These are phyloP conservation scores for Kodamaea leandrae DNA, from an alignment of 805 yeast genomes.

Conservation along the genomic window DNA sequence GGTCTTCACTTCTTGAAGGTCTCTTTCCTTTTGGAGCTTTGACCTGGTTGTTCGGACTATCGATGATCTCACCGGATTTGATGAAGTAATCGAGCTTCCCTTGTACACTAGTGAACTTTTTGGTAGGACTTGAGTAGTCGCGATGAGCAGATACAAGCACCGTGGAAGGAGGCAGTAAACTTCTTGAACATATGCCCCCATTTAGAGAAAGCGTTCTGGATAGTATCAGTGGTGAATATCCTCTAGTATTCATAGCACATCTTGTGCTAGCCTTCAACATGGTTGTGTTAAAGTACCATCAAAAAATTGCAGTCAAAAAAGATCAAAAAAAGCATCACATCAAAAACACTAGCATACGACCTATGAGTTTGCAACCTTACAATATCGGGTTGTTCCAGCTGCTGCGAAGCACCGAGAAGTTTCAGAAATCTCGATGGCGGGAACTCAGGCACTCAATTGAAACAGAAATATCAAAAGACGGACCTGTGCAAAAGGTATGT, in stretches of 20 bases:
- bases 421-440: slow-evolving; percentile 23
- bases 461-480: slow-evolving; percentile 44
- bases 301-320: background rate
- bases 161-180: background rate
- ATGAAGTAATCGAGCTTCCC: slow-evolving; percentile 26
- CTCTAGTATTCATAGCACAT: background rate
- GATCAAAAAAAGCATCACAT: background rate
- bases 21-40: background rate
- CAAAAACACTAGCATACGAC: too few species aligned
- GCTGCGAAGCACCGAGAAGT: background rate
- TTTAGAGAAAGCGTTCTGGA: too few species aligned
- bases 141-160: slow-evolving; percentile 3
- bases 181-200: too few species aligned
- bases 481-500: slow-evolving; percentile 49
- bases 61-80: slow-evolving; percentile 27
- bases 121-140: background rate
- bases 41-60: slow-evolving; percentile 12
- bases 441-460: slow-evolving; percentile 15
- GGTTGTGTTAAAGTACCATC: too few species aligned
- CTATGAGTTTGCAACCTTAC: slow-evolving; percentile 5
- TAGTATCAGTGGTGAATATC: too few species aligned
- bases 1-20: background rate
- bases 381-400: slow-evolving; percentile 7
- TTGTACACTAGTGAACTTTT: slow-evolving; percentile 14
- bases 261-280: background rate